Percentiles rank a stretch among this genome's conserved stretches.
phyloP scores from a whole-genome alignment of 306 rosid species.

The Prunus mume region DNA sequence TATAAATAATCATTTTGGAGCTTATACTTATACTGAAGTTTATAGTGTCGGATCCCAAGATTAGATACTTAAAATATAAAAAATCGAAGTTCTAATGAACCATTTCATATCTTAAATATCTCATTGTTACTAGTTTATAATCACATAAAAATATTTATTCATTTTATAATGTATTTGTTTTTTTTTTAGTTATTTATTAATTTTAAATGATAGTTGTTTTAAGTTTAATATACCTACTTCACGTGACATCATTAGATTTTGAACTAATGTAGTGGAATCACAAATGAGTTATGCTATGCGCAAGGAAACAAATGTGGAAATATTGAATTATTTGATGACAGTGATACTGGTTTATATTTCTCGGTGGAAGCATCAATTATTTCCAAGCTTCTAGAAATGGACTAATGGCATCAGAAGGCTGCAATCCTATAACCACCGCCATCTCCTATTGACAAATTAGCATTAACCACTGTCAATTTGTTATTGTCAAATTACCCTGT shows the following conservation, averaged over 20 bases:
- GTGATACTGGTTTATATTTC: not conserved
- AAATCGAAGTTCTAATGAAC: too few species aligned
- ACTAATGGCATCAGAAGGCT: not conserved
- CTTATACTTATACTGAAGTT: too few species aligned
- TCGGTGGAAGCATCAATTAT: not conserved
- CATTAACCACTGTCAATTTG: not conserved
- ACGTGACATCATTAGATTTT: not conserved
- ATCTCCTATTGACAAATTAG: not conserved
- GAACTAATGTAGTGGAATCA: not conserved
- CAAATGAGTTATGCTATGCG: not conserved
- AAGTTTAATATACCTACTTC: not conserved
- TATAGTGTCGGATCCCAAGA: too few species aligned
- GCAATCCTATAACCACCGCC: not conserved
- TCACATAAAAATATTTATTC: too few species aligned
- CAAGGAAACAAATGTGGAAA: not conserved
- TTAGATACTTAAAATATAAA: too few species aligned
- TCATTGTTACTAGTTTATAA: too few species aligned
- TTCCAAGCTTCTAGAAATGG: not conserved
- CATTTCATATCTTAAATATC: too few species aligned
- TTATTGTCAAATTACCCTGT: not conserved
- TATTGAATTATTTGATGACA: not conserved
- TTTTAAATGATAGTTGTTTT: not conserved
- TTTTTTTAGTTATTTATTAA: not conserved
- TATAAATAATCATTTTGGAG: too few species aligned
- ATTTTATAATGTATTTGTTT: not conserved